These are phyloP conservation scores for Coniochaeta hoffmannii DNA, from an alignment of 2,329 filamentous ascomycete genomes.

Conservation along the genomic window DNA sequence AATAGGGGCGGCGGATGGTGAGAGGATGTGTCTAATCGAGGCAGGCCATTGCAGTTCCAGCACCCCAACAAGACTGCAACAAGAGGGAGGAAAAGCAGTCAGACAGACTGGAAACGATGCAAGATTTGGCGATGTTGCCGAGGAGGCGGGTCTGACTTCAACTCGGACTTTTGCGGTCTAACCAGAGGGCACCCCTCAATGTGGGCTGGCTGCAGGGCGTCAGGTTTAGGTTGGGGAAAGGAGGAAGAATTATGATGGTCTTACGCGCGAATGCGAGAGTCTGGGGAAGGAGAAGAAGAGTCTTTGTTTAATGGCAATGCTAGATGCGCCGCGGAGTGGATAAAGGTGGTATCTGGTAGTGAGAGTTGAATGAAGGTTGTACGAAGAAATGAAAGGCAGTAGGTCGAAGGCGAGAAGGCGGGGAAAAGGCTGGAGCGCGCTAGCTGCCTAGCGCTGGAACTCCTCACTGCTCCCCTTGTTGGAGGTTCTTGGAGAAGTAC, in stretches of 20 bases:
- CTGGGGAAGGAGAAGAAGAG: neutral
- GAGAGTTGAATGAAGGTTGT: slow-evolving; percentile 1
- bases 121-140: neutral
- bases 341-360: neutral
- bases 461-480: neutral
- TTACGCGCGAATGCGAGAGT: neutral
- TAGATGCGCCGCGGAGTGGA: slow-evolving; percentile 1
- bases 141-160: neutral
- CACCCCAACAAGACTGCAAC: neutral
- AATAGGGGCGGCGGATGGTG: neutral
- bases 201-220: neutral
- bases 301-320: neutral
- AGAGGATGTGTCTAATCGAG: neutral
- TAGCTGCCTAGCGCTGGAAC: neutral
- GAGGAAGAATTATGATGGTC: neutral
- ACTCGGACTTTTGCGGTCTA: neutral
- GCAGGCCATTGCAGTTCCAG: neutral
- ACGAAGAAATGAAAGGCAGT: slow-evolving; percentile 1
- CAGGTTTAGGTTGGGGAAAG: neutral
- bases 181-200: neutral
- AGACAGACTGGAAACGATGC: neutral
- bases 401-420: neutral
- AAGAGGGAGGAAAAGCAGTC: neutral
- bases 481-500: neutral
- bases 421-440: slow-evolving; percentile 1